phyloP scores from a whole-genome alignment of 192 early-diverging fungal species.

The Entomortierella chlamydospora region DNA sequence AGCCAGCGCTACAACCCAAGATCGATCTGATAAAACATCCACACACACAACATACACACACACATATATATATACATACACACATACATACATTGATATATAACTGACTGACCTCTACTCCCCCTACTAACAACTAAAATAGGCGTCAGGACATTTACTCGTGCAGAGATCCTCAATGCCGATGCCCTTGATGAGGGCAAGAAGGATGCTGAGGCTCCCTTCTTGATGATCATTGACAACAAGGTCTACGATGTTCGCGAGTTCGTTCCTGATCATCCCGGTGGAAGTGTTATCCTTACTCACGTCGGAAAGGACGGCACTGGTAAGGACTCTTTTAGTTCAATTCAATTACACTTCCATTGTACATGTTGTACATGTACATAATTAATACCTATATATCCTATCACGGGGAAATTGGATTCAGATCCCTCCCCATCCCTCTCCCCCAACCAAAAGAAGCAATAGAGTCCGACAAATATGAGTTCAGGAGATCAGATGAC shows the following conservation, averaged over 20 bases:
- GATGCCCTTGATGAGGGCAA: conserved; percentile 31
- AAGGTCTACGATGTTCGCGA: conserved; percentile 87
- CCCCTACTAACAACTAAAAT: neutral
- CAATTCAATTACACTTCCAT: neutral
- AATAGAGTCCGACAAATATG: too few species aligned
- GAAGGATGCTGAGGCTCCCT: conserved; percentile 55
- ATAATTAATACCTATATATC: too few species aligned
- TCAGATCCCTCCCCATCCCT: too few species aligned
- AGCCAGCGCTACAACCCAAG: too few species aligned
- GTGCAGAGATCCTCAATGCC: conserved; percentile 47
- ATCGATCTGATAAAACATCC: too few species aligned
- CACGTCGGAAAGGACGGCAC: conserved; percentile 80
- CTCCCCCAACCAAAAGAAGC: too few species aligned
- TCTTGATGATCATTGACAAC: conserved; percentile 77
- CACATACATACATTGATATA: too few species aligned
- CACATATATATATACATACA: too few species aligned
- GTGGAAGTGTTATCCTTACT: conserved; percentile 79
- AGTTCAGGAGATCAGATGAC: too few species aligned
- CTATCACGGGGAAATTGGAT: too few species aligned
- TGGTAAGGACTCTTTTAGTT: conserved; percentile 56
- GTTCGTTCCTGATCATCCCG: conserved; percentile 81
- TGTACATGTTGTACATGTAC: neutral
- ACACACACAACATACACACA: too few species aligned
- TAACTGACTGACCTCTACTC: too few species aligned
- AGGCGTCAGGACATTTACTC: conserved; percentile 51